Conservation (phyloP, 192 early-diverging fungal genomes). For the Backusella circina region DNA sequence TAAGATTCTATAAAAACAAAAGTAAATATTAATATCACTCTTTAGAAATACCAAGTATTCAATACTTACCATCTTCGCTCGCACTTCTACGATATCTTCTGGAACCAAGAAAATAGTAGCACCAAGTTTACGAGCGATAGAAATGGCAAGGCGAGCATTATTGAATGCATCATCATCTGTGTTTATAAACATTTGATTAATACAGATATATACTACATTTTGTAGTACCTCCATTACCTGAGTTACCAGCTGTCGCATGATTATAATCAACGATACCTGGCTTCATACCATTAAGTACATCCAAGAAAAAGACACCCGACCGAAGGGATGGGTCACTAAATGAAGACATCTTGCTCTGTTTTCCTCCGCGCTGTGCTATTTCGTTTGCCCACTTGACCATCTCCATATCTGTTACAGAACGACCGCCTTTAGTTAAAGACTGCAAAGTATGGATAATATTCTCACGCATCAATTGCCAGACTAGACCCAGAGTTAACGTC, state of each 20-base stretch:
- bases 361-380: conserved; percentile 60
- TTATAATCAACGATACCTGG: conserved; percentile 89
- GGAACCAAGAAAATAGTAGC: conserved; percentile 99
- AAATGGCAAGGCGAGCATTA: conserved; percentile 97
- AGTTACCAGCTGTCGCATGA: conserved; percentile 68
- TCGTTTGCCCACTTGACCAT: conserved; percentile 96
- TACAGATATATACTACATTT: background rate
- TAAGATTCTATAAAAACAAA: conserved; percentile 68
- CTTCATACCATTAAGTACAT: conserved; percentile 91
- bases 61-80: conserved; percentile 84
- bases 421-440: conserved; percentile 75
- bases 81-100: conserved; percentile 98
- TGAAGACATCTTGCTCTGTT: conserved; percentile 66
- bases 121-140: conserved; percentile 97
- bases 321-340: conserved; percentile 85
- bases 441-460: conserved; percentile 93
- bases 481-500: conserved; percentile 85
- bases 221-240: conserved; percentile 32
- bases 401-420: conserved; percentile 87
- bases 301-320: conserved; percentile 82
- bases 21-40: too few relatives aligned
- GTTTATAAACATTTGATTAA: background rate
- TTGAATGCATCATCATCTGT: conserved; percentile 82
- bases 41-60: background rate
- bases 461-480: conserved; percentile 99